Base-by-base conservation (phyloP, 805 yeast genomes). In the Candida ascalaphidarum region DNA sequence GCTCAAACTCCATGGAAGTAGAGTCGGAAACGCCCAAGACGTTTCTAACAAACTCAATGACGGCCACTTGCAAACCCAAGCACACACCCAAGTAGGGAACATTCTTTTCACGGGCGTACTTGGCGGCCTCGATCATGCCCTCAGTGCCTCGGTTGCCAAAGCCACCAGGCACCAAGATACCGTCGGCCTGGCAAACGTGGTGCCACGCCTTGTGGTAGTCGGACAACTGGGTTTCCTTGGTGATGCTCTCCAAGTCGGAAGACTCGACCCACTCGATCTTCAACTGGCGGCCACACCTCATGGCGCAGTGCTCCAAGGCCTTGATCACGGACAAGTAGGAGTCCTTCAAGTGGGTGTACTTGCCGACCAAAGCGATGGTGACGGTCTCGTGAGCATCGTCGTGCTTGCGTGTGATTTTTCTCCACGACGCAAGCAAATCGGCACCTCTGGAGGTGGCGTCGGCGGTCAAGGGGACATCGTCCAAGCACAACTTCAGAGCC, bases 121-220 rank as follows among this genome's bases (percentile, higher is more conserved):
- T 81, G 31, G 96, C 94, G 35, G 97, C 98, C 21, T 83, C 65
- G 52, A 92, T 69, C 99, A 92, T 92, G 46, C 98, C 99, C 62
- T 92, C 97, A 34, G 85, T 84, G 61, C 99, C 99, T 58, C 99
- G 80, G 27, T 75, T 61, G 34, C 99, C 99, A 50, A 92, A 92
- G 2, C 99, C 99, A 52, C 99, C 99, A 22, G 99, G 98, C 33
- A 92, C 96, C 34, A 92, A 71, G 39, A 92, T 81, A 58, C 98
- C 97, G 57, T 92, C 95, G 15, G 97, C 95, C 46, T 81, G 76
- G 54, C 95, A 83, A 40, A 92, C 77, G 43, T 70, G 65, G 47
- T 85, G 89, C 99, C 98, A 92, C 29, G 97, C 95, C 57, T 81
- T 80, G 58, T 89, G 95, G 67, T 81, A 88, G 45, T 74, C 73